Conservation (phyloP, 257 asterid genomes). For the Rehmannia glutinosa region DNA sequence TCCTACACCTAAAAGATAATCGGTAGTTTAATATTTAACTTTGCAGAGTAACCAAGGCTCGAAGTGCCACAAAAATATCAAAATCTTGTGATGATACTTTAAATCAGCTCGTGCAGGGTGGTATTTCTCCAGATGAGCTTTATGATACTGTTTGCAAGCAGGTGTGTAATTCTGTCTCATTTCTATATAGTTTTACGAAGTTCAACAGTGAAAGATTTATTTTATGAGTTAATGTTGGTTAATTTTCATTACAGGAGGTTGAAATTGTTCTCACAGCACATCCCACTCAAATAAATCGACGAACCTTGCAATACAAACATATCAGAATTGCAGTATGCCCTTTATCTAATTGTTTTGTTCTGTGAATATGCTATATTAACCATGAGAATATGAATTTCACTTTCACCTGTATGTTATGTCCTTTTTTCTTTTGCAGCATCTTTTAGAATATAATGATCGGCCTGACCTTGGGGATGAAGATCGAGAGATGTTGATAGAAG, state of each 20-base stretch:
- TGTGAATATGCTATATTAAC: background rate
- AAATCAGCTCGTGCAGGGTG: constrained; percentile 75
- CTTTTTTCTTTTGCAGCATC: constrained; percentile 56
- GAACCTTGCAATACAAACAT: constrained; percentile 95
- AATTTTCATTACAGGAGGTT: constrained; percentile 52
- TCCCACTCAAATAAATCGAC: constrained; percentile 92
- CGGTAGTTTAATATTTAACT: constrained; percentile 7
- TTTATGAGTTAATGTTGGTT: constrained; percentile 3
- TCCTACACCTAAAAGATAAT: constrained; percentile 8
- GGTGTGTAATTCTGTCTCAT: constrained; percentile 34
- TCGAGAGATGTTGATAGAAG: constrained; percentile 89
- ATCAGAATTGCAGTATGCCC: constrained; percentile 76
- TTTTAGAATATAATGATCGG: constrained; percentile 82
- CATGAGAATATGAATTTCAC: background rate
- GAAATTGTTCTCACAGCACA: constrained; percentile 99
- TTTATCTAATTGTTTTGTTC: background rate
- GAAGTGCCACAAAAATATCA: constrained; percentile 48
- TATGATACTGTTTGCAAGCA: constrained; percentile 88
- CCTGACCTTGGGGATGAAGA: constrained; percentile 88
- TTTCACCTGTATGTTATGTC: background rate
- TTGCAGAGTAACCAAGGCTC: constrained; percentile 78
- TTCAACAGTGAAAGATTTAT: background rate
- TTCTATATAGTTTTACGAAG: background rate
- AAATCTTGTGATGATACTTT: constrained; percentile 92
- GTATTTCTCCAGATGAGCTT: constrained; percentile 76